A percentile compares a stretch with the other conserved stretches of the same genome.
phyloP scores from a whole-genome alignment of 495 filamentous ascomycete genomes.

The Daldinia grandis region DNA sequence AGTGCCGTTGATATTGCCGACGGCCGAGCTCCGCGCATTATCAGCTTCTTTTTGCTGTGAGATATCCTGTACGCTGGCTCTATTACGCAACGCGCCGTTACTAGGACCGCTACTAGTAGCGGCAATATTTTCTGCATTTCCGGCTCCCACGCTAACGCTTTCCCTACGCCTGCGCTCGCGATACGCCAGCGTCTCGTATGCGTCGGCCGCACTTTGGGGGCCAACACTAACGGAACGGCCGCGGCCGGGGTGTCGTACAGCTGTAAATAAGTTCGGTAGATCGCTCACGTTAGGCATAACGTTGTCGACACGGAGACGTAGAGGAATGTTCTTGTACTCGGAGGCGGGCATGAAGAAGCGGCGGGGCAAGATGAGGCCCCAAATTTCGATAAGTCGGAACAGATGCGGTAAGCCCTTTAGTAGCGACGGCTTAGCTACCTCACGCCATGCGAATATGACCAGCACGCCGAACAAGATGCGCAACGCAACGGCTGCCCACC shows the following conservation, averaged over 20 bases:
- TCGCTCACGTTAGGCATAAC: constrained; percentile 86
- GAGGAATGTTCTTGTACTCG: constrained; percentile 87
- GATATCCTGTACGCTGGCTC: constrained; percentile 28
- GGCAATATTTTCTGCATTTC: background rate
- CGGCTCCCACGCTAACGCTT: constrained; percentile 58
- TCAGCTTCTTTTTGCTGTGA: constrained; percentile 17
- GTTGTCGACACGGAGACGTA: constrained; percentile 80
- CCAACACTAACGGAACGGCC: constrained; percentile 88
- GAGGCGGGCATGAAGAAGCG: constrained; percentile 90
- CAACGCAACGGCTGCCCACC: constrained; percentile 65
- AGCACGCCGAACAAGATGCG: constrained; percentile 82
- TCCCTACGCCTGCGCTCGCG: constrained; percentile 82
- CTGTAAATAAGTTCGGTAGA: constrained; percentile 77
- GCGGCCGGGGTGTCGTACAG: constrained; percentile 75
- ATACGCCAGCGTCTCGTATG: constrained; percentile 95
- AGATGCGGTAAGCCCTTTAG: constrained; percentile 81
- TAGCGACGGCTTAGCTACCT: constrained; percentile 82
- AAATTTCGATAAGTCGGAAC: constrained; percentile 83
- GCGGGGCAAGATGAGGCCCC: constrained; percentile 79
- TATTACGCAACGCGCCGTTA: constrained; percentile 34
- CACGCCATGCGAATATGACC: constrained; percentile 88
- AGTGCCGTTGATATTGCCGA: background rate
- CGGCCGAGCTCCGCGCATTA: constrained; percentile 14
- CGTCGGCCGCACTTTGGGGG: constrained; percentile 94
- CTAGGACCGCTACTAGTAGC: constrained; percentile 4